phyloP scores from a whole-genome alignment of 2,329 filamentous ascomycete species.

The Helotiales sp. region DNA sequence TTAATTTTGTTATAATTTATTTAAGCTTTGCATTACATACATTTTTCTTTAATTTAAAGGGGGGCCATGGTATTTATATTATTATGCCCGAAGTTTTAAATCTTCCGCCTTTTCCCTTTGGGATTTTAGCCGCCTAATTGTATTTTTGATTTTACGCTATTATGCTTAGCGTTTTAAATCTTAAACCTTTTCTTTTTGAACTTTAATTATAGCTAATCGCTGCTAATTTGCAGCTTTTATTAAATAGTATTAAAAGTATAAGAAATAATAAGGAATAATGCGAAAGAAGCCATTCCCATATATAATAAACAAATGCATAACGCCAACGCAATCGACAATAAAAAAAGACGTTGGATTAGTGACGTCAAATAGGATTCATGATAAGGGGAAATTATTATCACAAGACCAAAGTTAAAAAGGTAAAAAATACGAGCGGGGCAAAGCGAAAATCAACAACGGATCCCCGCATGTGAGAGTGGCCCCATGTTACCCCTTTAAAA shows the following conservation, averaged over 20 bases:
- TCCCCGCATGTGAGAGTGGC: background rate
- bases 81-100: background rate
- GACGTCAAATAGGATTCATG: background rate
- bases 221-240: background rate
- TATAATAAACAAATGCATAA: background rate
- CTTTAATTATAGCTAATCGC: background rate
- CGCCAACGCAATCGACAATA: background rate
- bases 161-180: too few relatives aligned
- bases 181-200: background rate
- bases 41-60: too few relatives aligned
- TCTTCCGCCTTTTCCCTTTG: too few relatives aligned
- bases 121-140: too few relatives aligned
- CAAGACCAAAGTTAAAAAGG: background rate
- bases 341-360: background rate
- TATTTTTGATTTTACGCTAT: too few relatives aligned
- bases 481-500: background rate
- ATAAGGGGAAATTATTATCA: background rate
- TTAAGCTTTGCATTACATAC: too few relatives aligned
- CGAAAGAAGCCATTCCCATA: background rate
- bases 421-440: background rate
- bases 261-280: background rate
- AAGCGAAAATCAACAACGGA: background rate
- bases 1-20: too few relatives aligned
- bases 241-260: background rate
- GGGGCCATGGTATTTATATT: background rate